phyloP scores from a whole-genome alignment of 306 rosid species.

The Sicyos baderoa region DNA sequence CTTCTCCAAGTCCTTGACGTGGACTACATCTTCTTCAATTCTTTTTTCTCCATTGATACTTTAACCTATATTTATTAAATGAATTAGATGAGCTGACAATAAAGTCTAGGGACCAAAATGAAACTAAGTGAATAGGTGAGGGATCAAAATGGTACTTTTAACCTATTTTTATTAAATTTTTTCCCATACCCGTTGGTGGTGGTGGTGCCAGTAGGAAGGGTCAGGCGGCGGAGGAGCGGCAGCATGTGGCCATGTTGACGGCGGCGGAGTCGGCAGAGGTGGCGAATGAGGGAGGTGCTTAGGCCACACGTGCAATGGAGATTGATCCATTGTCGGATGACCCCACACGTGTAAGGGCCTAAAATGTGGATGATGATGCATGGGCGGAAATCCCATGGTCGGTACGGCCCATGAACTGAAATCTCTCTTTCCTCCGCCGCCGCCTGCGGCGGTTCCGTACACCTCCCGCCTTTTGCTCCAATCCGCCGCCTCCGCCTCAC shows the following conservation, averaged over 20 bases:
- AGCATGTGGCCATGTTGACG: slow-evolving; percentile 13
- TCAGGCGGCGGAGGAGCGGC: slow-evolving; percentile 41
- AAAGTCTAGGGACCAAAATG: no score
- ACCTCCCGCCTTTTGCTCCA: slow-evolving; percentile 69
- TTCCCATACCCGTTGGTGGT: slow-evolving; percentile 38
- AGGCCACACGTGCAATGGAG: slow-evolving; percentile 44
- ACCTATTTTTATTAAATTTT: no score
- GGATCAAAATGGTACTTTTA: no score
- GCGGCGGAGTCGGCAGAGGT: slow-evolving; percentile 16
- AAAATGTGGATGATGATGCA: slow-evolving; percentile 33
- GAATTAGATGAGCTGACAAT: no score
- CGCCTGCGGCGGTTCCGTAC: slow-evolving; percentile 29
- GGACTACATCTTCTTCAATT: no score
- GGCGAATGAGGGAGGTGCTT: slow-evolving; percentile 37
- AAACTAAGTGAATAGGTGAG: no score
- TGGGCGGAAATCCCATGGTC: slow-evolving; percentile 63
- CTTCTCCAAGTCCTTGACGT: no score
- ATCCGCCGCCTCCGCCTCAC: slow-evolving; percentile 89
- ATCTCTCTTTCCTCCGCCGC: slow-evolving; percentile 38
- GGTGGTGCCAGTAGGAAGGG: slow-evolving; percentile 49
- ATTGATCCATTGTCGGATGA: no score
- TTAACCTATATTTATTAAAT: no score
- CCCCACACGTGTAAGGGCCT: slow-evolving; percentile 36
- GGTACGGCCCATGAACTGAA: slow-evolving; percentile 43
- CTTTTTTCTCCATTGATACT: no score